These are phyloP conservation scores for Jackrogersella minutella DNA, from an alignment of 495 filamentous ascomycete genomes.

Conservation along the genomic window DNA sequence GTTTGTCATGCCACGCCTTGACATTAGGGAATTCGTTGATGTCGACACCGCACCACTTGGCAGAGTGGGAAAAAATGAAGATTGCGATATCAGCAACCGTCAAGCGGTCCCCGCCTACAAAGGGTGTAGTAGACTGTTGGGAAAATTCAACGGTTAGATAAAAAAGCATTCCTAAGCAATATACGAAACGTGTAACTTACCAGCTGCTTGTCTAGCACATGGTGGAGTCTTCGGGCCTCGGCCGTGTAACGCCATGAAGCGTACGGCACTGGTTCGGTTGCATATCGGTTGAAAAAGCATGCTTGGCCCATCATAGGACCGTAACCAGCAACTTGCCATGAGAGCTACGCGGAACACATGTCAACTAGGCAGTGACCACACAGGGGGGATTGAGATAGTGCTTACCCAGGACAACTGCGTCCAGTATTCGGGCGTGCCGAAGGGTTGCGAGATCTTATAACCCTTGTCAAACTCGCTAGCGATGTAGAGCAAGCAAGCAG, in stretches of 20 bases:
- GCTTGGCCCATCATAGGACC: constrained; percentile 33
- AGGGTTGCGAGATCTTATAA: constrained; percentile 75
- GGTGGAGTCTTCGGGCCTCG: constrained; percentile 22
- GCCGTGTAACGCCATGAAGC: constrained; percentile 15
- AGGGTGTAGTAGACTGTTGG: constrained; percentile 13
- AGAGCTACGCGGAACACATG: constrained; percentile 10
- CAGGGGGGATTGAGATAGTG: not conserved
- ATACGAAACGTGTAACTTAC: constrained; percentile 7
- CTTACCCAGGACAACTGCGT: constrained; percentile 31
- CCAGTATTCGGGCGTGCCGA: constrained; percentile 64
- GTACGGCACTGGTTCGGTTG: constrained; percentile 11
- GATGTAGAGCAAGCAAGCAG: constrained; percentile 79
- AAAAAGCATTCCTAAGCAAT: not conserved
- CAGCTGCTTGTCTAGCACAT: constrained; percentile 24
- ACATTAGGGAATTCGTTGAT: constrained; percentile 73
- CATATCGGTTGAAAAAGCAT: constrained; percentile 21
- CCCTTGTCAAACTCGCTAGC: constrained; percentile 75
- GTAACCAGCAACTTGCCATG: constrained; percentile 29
- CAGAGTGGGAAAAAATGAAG: constrained; percentile 26
- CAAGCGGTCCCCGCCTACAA: constrained; percentile 21
- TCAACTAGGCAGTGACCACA: not conserved
- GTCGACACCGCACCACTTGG: constrained; percentile 59
- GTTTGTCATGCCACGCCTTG: constrained; percentile 67
- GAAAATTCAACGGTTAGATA: not conserved
- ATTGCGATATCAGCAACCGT: constrained; percentile 25